Evolutionary conservation across 805 yeast species (phyloP).

Genomic region (Ogataea minuta): DNA sequence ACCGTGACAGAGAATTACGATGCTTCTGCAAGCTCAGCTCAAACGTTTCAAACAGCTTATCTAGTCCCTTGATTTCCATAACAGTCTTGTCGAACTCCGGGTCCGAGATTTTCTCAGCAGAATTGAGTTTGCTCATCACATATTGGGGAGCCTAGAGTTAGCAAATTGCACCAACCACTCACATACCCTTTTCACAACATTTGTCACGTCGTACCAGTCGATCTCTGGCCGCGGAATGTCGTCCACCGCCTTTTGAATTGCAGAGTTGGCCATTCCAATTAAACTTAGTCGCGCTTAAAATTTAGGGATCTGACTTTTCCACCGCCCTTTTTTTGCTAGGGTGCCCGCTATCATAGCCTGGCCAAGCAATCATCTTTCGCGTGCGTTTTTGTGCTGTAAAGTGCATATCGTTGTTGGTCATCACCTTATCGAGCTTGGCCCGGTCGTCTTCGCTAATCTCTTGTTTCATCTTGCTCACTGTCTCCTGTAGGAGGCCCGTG

Average conservation of each 20-base stretch:
- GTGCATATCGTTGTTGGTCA: conserved; percentile 20
- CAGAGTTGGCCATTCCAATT: conserved; percentile 2
- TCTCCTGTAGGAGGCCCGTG: conserved; percentile 29
- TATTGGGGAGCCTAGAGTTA: conserved; percentile 31
- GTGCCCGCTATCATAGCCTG: conserved; percentile 66
- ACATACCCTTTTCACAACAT: conserved; percentile 25
- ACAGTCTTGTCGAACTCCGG: conserved; percentile 35
- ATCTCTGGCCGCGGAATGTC: conserved; percentile 23
- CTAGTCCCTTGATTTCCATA: conserved; percentile 17
- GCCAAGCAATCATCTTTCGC: conserved; percentile 53
- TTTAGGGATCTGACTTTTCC: conserved; percentile 5
- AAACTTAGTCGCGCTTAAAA: conserved; percentile 6
- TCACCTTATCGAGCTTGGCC: conserved; percentile 17
- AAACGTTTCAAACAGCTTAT: conserved; percentile 16
- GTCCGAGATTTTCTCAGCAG: conserved; percentile 36
- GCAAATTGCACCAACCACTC: conserved; percentile 10
- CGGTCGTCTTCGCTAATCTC: conserved; percentile 18
- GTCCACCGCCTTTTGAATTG: conserved; percentile 12
- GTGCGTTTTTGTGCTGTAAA: conserved; percentile 20
- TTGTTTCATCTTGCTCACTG: conserved; percentile 25
- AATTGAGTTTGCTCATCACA: conserved; percentile 31
- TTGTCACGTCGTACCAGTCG: conserved; percentile 30
- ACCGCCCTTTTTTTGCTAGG: conserved; percentile 34
- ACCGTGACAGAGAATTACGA: conserved; percentile 15
- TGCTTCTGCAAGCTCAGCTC: conserved; percentile 16